Percentiles rank a stretch among this genome's conserved stretches.
phyloP scores from a whole-genome alignment of 23 red algal genomes.

The Gracilaria gracilis region DNA sequence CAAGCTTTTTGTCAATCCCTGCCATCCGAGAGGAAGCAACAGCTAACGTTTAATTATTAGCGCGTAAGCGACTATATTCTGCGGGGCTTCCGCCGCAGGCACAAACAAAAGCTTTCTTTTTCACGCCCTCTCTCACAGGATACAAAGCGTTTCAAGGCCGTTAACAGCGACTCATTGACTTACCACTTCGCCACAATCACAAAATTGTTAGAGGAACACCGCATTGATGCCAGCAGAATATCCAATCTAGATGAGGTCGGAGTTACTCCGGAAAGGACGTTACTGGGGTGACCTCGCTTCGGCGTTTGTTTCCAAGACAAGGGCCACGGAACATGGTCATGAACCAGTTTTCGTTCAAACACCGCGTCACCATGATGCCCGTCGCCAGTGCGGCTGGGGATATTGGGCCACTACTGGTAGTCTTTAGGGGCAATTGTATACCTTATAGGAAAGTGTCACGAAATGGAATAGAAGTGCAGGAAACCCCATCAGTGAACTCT shows the following conservation, averaged over 20 bases:
- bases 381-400: constrained; percentile 23
- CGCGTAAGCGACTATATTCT: not conserved
- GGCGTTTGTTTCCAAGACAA: not conserved
- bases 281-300: not conserved
- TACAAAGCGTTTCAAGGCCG: constrained; percentile 2
- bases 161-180: constrained; percentile 12
- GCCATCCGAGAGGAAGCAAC: not conserved
- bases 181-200: not conserved
- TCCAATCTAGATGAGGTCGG: constrained; percentile 23
- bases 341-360: not conserved
- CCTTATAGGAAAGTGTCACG: constrained; percentile 26
- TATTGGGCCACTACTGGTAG: constrained; percentile 10
- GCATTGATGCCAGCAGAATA: not conserved
- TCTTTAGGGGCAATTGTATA: constrained; percentile 28
- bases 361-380: constrained; percentile 30
- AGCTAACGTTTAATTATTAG: not conserved
- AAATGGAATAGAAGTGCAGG: no score
- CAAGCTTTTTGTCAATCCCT: not conserved
- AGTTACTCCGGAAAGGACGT: constrained; percentile 25
- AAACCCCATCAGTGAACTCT: no score
- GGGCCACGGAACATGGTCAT: not conserved
- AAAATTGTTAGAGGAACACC: not conserved
- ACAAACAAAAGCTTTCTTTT: not conserved
- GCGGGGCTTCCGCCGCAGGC: not conserved
- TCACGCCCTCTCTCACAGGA: not conserved